Evolutionary conservation across 2,329 filamentous ascomycete genomes (phyloP).

Genomic region (Gaeumannomyces tritici): DNA sequence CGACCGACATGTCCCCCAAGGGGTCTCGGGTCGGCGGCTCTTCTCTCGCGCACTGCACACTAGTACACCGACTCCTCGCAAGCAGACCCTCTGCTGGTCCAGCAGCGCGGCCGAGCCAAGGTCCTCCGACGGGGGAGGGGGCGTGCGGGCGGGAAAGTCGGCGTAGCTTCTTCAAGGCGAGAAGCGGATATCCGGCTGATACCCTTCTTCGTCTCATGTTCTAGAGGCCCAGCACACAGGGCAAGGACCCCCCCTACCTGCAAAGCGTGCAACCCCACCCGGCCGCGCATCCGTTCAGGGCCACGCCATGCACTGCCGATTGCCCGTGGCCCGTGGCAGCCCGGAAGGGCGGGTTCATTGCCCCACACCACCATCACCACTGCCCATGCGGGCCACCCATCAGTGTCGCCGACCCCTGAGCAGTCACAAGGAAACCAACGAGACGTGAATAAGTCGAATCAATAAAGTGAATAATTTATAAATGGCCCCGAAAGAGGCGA

Average conservation of each 20-base stretch:
- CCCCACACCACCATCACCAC: neutral
- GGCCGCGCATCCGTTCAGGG: neutral
- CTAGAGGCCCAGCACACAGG: neutral
- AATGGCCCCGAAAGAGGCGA: neutral
- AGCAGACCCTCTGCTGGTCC: too few species aligned
- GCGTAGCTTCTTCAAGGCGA: neutral
- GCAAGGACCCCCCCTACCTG: too few species aligned
- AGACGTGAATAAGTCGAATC: neutral
- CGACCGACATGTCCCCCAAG: too few species aligned
- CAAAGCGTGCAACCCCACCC: neutral
- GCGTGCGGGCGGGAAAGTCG: neutral
- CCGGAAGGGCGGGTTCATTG: neutral
- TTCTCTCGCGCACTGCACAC: too few species aligned
- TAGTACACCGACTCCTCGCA: too few species aligned
- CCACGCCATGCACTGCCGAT: neutral
- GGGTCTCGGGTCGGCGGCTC: too few species aligned
- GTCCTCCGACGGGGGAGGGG: neutral
- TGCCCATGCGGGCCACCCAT: neutral
- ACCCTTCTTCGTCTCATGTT: constrained; percentile 7
- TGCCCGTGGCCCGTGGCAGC: neutral
- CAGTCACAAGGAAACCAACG: too few species aligned
- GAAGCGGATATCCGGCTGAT: constrained; percentile 5
- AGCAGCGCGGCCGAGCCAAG: neutral
- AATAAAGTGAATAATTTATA: neutral
- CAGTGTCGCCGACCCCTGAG: too few species aligned